Evolutionary conservation across 169 alveolate species (phyloP).

Genomic region (Cryptosporidium felis): DNA sequence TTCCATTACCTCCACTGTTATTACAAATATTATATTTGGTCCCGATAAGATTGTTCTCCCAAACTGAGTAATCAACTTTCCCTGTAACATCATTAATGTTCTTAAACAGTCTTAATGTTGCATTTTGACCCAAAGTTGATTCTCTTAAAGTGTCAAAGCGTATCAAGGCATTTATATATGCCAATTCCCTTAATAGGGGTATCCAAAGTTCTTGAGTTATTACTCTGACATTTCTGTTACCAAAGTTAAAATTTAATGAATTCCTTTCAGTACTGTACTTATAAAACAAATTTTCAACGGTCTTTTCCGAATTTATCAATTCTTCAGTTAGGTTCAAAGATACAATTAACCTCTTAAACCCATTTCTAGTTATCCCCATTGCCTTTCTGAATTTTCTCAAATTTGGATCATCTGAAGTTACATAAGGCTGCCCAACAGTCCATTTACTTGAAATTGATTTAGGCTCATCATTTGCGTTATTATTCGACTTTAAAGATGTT

Average conservation of each 20-base stretch:
- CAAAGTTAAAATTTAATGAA: constrained; percentile 4
- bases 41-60: constrained; percentile 8
- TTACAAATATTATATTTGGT: neutral
- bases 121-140: constrained; percentile 63
- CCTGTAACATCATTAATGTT: constrained; percentile 45
- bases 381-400: constrained; percentile 20
- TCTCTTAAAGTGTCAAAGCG: constrained; percentile 57
- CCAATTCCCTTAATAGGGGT: constrained; percentile 69
- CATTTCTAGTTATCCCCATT: constrained; percentile 65
- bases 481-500: neutral
- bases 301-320: constrained; percentile 52
- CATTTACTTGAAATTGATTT: constrained; percentile 23
- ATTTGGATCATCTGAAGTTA: constrained; percentile 64
- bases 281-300: constrained; percentile 4
- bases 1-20: neutral
- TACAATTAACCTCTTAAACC: constrained; percentile 45
- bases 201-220: constrained; percentile 69
- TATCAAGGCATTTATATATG: constrained; percentile 63
- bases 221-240: constrained; percentile 51
- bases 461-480: neutral
- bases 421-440: constrained; percentile 39
- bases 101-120: constrained; percentile 19
- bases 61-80: constrained; percentile 48
- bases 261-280: constrained; percentile 50
- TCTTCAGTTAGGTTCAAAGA: constrained; percentile 50